phyloP scores from a whole-genome alignment of 768 basidiomycete genomes.

The Tubosaeta brunneosetosa region DNA sequence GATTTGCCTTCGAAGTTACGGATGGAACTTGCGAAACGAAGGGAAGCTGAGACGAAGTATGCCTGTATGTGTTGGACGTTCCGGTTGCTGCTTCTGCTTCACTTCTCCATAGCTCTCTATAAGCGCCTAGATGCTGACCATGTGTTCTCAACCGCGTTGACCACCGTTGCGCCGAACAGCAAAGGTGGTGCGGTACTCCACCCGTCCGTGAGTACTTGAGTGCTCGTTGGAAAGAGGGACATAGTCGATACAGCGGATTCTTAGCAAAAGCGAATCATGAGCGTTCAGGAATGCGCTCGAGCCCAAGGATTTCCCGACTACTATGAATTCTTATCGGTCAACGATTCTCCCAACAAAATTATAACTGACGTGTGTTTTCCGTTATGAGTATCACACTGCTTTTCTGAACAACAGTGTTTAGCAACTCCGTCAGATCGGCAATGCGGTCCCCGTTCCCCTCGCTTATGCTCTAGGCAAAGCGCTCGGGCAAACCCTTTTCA shows the following conservation, averaged over 20 bases:
- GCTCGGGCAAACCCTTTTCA: slow-evolving; percentile 41
- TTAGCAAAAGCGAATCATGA: slow-evolving; percentile 70
- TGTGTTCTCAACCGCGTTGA: slow-evolving; percentile 63
- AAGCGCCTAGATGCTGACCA: slow-evolving; percentile 50
- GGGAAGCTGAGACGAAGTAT: slow-evolving; percentile 23
- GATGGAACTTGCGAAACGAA: slow-evolving; percentile 32
- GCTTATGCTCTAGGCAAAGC: slow-evolving; percentile 56
- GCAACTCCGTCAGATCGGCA: slow-evolving; percentile 77
- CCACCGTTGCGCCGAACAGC: slow-evolving; percentile 45
- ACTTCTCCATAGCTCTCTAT: slow-evolving; percentile 41
- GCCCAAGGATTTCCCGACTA: slow-evolving; percentile 76
- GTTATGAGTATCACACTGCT: neutral
- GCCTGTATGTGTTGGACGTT: slow-evolving; percentile 19
- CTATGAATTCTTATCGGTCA: slow-evolving; percentile 55
- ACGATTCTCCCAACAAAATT: slow-evolving; percentile 31
- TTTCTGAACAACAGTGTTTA: slow-evolving; percentile 25
- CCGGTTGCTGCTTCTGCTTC: slow-evolving; percentile 2
- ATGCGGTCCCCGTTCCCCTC: slow-evolving; percentile 71
- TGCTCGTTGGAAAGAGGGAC: neutral
- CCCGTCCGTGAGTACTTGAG: slow-evolving; percentile 35
- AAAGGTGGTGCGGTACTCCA: slow-evolving; percentile 46
- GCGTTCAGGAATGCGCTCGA: slow-evolving; percentile 63
- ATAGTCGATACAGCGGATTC: neutral
- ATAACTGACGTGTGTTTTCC: slow-evolving; percentile 48
- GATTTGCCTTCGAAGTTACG: slow-evolving; percentile 42